A percentile compares a stretch with the other conserved stretches of the same genome.
Evolutionary conservation across 2,329 filamentous ascomycete genomes (phyloP).

Genomic region (Ceratocystis destructans): DNA sequence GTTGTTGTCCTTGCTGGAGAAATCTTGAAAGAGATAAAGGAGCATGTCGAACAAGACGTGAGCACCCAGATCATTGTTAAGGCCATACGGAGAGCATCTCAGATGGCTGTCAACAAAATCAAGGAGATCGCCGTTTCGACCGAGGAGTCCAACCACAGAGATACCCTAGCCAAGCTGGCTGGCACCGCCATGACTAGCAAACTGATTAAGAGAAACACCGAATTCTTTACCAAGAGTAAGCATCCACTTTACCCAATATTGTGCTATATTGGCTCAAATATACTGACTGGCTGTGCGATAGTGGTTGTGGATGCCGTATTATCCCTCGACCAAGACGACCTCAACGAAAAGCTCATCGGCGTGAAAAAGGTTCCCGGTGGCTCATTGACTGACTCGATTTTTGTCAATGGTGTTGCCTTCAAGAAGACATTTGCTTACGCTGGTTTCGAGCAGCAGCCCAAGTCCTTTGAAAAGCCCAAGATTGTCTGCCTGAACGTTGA

Average conservation of each 20-base stretch:
- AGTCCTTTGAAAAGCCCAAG: constrained; percentile 85
- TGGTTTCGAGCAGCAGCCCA: constrained; percentile 98
- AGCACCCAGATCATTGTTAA: constrained; percentile 98
- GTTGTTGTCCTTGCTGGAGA: constrained; percentile 96
- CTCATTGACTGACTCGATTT: constrained; percentile 87
- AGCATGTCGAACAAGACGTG: constrained; percentile 90
- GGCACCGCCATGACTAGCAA: constrained; percentile 99
- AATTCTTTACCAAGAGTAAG: constrained; percentile 90
- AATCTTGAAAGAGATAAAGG: constrained; percentile 91
- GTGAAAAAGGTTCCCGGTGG: constrained; percentile 97
- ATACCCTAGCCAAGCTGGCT: constrained; percentile 79
- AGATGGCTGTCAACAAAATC: constrained; percentile 95
- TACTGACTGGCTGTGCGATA: constrained; percentile 27
- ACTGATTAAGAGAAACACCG: constrained; percentile 91
- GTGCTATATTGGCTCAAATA: not conserved
- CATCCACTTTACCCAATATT: not conserved
- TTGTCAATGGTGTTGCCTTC: constrained; percentile 96
- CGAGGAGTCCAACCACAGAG: constrained; percentile 66
- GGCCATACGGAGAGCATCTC: constrained; percentile 72
- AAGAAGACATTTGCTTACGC: constrained; percentile 99
- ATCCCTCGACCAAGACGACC: constrained; percentile 86
- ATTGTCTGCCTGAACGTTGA: constrained; percentile 97
- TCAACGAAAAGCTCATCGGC: constrained; percentile 95
- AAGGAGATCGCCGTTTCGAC: constrained; percentile 91
- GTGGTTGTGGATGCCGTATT: constrained; percentile 97